Evolutionary conservation across 1,139 yeast species (phyloP).

Genomic region (Pichia sp.): DNA sequence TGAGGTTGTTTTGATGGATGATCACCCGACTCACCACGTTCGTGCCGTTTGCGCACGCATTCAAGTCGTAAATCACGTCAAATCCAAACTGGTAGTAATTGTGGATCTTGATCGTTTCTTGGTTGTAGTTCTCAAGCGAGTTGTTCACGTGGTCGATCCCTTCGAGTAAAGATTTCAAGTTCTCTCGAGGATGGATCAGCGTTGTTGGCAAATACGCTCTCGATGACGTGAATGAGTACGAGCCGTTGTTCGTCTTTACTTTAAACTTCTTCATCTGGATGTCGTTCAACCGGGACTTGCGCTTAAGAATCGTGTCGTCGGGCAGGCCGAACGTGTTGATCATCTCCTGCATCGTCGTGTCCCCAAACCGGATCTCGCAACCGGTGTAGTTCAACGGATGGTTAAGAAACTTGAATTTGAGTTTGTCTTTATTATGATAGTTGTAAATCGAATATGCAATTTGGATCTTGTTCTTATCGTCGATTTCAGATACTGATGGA

Average conservation of each 20-base stretch:
- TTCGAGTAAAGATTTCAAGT: background rate
- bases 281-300: constrained; percentile 23
- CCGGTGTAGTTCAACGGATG: constrained; percentile 3
- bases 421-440: background rate
- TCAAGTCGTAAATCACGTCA: constrained; percentile 50
- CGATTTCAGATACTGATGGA: background rate
- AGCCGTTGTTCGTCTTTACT: constrained; percentile 35
- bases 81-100: constrained; percentile 55
- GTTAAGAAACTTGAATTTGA: background rate
- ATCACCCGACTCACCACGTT: constrained; percentile 43
- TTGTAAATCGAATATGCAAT: constrained; percentile 1
- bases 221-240: constrained; percentile 37
- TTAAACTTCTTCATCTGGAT: constrained; percentile 11
- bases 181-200: background rate
- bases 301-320: constrained; percentile 48
- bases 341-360: constrained; percentile 50
- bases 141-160: background rate
- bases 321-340: constrained; percentile 54
- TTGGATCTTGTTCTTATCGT: background rate
- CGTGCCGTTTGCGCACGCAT: constrained; percentile 26
- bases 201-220: constrained; percentile 10
- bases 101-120: constrained; percentile 41
- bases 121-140: constrained; percentile 3
- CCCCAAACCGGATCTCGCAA: constrained; percentile 34
- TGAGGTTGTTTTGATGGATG: constrained; percentile 50